Percentiles rank a stretch among this genome's conserved stretches.
phyloP scores from a whole-genome alignment of 1,284 basidiomycete species.

The Cryptococcus floricola region DNA sequence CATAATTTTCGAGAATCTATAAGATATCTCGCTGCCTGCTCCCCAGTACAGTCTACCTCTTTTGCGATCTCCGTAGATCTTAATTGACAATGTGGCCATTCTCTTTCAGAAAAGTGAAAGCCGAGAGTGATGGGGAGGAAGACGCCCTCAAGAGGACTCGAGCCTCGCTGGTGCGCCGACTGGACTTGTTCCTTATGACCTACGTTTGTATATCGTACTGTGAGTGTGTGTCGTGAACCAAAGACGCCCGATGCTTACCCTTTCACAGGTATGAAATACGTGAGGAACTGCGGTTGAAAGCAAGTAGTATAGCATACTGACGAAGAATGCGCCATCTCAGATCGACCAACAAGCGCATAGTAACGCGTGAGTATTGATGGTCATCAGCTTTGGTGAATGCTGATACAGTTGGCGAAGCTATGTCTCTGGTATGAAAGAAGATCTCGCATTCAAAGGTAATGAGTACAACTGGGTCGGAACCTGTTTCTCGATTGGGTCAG shows the following conservation, averaged over 20 bases:
- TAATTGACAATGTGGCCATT: too few relatives aligned
- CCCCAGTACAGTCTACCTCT: too few relatives aligned
- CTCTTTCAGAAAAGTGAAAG: too few relatives aligned
- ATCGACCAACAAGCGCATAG: constrained; percentile 9
- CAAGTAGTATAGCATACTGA: background rate
- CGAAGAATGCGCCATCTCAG: background rate
- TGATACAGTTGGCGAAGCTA: background rate
- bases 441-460: constrained; percentile 2
- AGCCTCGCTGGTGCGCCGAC: constrained; percentile 2
- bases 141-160: background rate
- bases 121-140: background rate
- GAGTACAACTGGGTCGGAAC: constrained; percentile 4
- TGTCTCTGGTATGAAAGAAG: constrained; percentile 10
- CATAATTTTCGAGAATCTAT: too few relatives aligned
- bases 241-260: background rate
- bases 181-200: constrained; percentile 6
- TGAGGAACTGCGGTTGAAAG: background rate
- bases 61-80: too few relatives aligned
- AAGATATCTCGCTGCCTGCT: too few relatives aligned
- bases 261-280: constrained; percentile 9
- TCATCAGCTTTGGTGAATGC: background rate
- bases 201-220: constrained; percentile 6
- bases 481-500: constrained; percentile 6
- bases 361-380: constrained; percentile 3
- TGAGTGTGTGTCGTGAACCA: background rate